Percentiles rank a stretch among this genome's conserved stretches.
Conservation (phyloP, 2,329 filamentous ascomycete genomes). For the Sporothrix protearum region DNA sequence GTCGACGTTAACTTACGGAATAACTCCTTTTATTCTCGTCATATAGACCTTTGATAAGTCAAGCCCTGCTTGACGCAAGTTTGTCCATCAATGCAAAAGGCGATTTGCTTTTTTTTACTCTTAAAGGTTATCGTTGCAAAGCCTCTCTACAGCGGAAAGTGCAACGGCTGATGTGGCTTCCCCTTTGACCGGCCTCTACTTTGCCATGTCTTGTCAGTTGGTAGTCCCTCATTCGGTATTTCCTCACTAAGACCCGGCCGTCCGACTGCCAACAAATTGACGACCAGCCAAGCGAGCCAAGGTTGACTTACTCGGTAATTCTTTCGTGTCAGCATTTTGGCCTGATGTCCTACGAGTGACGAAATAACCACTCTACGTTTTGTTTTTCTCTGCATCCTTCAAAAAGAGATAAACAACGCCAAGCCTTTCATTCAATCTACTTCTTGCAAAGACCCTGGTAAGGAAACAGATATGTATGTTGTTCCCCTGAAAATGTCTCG, state of each 20-base stretch:
- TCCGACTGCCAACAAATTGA: neutral
- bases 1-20: neutral
- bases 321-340: neutral
- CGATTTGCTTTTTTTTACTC: too few species aligned
- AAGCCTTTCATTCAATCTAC: neutral
- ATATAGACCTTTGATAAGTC: neutral
- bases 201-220: neutral
- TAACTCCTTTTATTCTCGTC: neutral
- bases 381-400: neutral
- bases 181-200: neutral
- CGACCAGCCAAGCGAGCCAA: neutral
- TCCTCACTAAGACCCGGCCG: neutral
- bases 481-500: neutral
- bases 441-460: neutral
- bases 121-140: neutral
- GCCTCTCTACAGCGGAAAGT: neutral
- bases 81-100: neutral
- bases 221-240: neutral
- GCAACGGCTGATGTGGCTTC: slow-evolving; percentile 13
- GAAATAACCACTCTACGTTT: neutral
- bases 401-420: neutral
- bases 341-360: neutral
- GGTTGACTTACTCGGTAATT: neutral
- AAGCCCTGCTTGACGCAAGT: neutral
- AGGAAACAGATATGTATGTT: neutral